phyloP scores from a whole-genome alignment of 2,329 filamentous ascomycete genomes.

The Cryoendolithus antarcticus region DNA sequence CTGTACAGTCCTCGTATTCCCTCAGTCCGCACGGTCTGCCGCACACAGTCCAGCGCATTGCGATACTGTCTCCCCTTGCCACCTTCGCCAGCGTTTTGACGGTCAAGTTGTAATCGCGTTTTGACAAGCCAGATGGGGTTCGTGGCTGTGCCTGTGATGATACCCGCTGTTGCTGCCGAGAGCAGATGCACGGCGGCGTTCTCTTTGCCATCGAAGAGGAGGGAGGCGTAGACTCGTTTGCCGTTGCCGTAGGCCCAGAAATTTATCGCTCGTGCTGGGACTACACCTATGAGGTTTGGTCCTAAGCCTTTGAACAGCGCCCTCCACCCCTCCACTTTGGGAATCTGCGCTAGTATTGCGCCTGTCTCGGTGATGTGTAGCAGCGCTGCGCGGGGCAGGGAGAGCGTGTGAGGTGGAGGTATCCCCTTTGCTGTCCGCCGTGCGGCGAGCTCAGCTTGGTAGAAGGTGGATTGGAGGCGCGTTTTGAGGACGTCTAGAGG shows the following conservation, averaged over 20 bases:
- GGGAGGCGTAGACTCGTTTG: slow-evolving; percentile 66
- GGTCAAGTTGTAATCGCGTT: slow-evolving; percentile 83
- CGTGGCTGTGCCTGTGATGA: slow-evolving; percentile 79
- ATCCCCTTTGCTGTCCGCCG: slow-evolving; percentile 48
- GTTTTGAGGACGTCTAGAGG: slow-evolving; percentile 92
- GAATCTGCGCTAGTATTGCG: slow-evolving; percentile 71
- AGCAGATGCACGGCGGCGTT: slow-evolving; percentile 65
- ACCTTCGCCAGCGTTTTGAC: slow-evolving; percentile 52
- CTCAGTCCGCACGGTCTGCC: slow-evolving; percentile 68
- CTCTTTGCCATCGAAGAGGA: slow-evolving; percentile 59
- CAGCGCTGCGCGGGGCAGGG: slow-evolving; percentile 51
- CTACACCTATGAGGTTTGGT: slow-evolving; percentile 78
- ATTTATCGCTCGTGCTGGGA: slow-evolving; percentile 82
- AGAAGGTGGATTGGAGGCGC: slow-evolving; percentile 85
- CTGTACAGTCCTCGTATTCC: slow-evolving; percentile 76
- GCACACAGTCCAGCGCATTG: slow-evolving; percentile 79
- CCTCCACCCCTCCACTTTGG: slow-evolving; percentile 67
- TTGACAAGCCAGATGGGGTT: slow-evolving; percentile 97
- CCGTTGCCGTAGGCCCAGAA: slow-evolving; percentile 91
- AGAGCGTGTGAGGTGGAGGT: slow-evolving; percentile 44
- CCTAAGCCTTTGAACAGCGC: slow-evolving; percentile 89
- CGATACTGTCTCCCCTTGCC: slow-evolving; percentile 57
- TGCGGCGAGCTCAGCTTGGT: slow-evolving; percentile 68
- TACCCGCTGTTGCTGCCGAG: slow-evolving; percentile 64
- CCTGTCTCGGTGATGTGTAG: slow-evolving; percentile 77